Evolutionary conservation across 257 asterid genomes (phyloP), one percentile per base, ranked within the genome.

Genomic region (Linaria vulgaris): DNA sequence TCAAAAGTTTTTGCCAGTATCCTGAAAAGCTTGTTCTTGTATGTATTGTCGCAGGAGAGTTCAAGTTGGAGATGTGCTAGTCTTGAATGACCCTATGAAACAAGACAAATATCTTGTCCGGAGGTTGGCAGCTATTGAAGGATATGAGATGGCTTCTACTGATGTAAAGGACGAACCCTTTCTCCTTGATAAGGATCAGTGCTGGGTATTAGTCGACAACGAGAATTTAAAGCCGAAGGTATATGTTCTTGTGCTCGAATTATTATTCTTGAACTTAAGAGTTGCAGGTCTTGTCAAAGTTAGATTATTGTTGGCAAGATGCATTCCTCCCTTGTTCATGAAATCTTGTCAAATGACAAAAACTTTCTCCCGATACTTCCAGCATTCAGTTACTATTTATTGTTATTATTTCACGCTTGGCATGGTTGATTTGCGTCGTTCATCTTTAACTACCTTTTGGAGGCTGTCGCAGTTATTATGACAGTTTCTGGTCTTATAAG

Each of bases 121-220:
- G 71, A 83, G 98, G 77, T 72, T 91, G 76, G 86, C 95, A 71
- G 98, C 96, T 16, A 56, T 70, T 34, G 95, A 83, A 83, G 98
- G 96, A 59, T 74, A 79, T 50, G 97, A 86, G 76, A 88, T 92
- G 94, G 86, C 67, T 37, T 87, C 98, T 49, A 69, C 80, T 6
- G 83, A 88, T 68, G 84, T 74, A 55, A 76, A 76, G 45, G 97
- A 89, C 24, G 94, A 85, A 46, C 77, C 96, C 44, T 86, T 89
- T 80, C 80, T 82, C 61, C 94, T 92, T 49, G 85, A 75, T 14
- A 76, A 82, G 72, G 87, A 89, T 73, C 79, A 87, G 61, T 91
- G 97, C 50, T 91, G 98, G 98, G 95, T 91, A 48, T 67, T 86
- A 78, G 86, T 86, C 47, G 97, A 91, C 74, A 91, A 86, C 54